phyloP scores from a whole-genome alignment of 1,139 yeast genomes.

The Hanseniaspora gamundiae region DNA sequence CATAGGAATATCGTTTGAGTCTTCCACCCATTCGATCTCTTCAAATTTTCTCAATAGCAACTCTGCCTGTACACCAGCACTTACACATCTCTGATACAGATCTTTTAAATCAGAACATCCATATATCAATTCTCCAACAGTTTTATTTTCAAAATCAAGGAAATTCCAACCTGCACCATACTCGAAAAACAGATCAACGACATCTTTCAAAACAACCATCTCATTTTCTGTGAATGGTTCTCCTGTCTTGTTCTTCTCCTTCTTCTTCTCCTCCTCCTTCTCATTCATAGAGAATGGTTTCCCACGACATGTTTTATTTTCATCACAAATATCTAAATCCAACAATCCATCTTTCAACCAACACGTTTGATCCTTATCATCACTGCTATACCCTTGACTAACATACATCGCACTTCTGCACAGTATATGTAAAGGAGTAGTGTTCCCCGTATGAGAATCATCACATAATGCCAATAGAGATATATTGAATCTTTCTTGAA shows the following conservation, averaged over 20 bases:
- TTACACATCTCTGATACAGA: constrained; percentile 45
- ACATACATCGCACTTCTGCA: constrained; percentile 3
- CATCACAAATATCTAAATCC: neutral
- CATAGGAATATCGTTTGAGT: constrained; percentile 15
- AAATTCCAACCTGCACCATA: constrained; percentile 91
- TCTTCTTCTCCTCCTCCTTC: too few relatives aligned
- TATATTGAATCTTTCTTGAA: constrained; percentile 30
- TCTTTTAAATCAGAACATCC: constrained; percentile 11
- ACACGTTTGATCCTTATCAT: neutral
- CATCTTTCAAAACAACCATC: constrained; percentile 32
- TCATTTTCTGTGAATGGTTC: constrained; percentile 35
- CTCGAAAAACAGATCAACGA: constrained; percentile 59
- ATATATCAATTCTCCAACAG: constrained; percentile 62
- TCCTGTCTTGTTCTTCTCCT: too few relatives aligned
- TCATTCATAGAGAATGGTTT: too few relatives aligned
- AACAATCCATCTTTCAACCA: neutral
- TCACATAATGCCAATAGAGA: constrained; percentile 27
- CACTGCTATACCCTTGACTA: neutral
- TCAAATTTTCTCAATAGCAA: constrained; percentile 60
- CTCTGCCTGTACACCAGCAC: constrained; percentile 89
- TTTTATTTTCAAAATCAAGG: constrained; percentile 50
- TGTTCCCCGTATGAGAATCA: constrained; percentile 38
- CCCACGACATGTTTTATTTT: neutral
- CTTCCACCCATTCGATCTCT: constrained; percentile 36
- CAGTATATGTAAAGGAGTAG: constrained; percentile 71